These are phyloP conservation scores for Plasmopara halstedii DNA, from an alignment of 352 stramenopile genomes.

Conservation along the genomic window DNA sequence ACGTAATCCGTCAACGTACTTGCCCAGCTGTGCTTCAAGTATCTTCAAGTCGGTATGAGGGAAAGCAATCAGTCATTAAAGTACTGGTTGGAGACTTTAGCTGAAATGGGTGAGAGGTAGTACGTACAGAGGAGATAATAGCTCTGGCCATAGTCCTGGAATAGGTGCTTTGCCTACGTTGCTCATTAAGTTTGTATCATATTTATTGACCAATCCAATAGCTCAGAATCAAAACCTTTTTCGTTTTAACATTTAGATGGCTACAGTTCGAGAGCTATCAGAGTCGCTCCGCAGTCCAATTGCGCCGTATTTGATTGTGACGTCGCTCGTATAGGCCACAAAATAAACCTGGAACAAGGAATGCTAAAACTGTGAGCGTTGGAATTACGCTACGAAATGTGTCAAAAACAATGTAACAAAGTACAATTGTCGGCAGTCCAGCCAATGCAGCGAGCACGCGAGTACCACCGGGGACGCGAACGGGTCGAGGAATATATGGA, in stretches of 20 bases:
- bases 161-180: neutral
- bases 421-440: constrained; percentile 14
- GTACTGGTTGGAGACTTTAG: no score
- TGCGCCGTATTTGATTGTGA: constrained; percentile 7
- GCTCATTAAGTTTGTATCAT: no score
- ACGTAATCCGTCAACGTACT: constrained; percentile 72
- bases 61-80: constrained; percentile 3
- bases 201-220: neutral
- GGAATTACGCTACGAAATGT: constrained; percentile 20
- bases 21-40: constrained; percentile 71
- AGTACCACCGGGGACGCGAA: constrained; percentile 27
- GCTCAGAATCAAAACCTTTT: neutral
- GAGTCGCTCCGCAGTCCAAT: constrained; percentile 7
- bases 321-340: constrained; percentile 28
- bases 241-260: no score
- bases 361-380: constrained; percentile 27
- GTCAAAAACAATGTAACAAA: constrained; percentile 32
- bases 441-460: constrained; percentile 13
- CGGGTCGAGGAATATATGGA: constrained; percentile 57
- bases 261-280: no score
- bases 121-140: neutral
- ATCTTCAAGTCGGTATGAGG: constrained; percentile 26
- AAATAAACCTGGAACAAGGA: constrained; percentile 26
- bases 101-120: no score
- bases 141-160: neutral